These are phyloP conservation scores for Mycocentrospora acerina DNA, from an alignment of 2,329 filamentous ascomycete species.

Conservation along the genomic window DNA sequence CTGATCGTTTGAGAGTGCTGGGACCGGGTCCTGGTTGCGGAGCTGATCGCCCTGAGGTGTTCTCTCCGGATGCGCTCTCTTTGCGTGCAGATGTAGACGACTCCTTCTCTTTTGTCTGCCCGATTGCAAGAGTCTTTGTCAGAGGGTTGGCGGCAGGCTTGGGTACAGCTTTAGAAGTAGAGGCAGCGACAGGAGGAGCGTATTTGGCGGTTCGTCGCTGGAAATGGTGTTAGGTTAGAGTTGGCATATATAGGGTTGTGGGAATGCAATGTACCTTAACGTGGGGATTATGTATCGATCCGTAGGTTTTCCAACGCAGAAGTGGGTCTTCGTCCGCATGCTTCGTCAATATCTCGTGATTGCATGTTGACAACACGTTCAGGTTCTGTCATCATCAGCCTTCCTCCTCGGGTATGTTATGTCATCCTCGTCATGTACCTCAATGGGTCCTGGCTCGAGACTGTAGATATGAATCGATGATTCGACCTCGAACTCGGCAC, in stretches of 20 bases:
- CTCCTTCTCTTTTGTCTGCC: slow-evolving; percentile 25
- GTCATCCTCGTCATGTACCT: slow-evolving; percentile 49
- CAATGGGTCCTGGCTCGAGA: slow-evolving; percentile 68
- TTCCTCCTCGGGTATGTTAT: slow-evolving; percentile 39
- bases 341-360: slow-evolving; percentile 61
- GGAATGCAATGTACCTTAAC: slow-evolving; percentile 52
- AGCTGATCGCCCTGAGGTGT: slow-evolving; percentile 37
- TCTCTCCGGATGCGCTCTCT: slow-evolving; percentile 35
- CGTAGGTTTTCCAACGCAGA: slow-evolving; percentile 63
- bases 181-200: slow-evolving; percentile 36
- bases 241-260: not conserved
- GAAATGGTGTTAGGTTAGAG: slow-evolving; percentile 13
- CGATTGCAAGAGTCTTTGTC: slow-evolving; percentile 18
- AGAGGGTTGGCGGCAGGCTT: slow-evolving; percentile 19
- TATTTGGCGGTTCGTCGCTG: slow-evolving; percentile 49
- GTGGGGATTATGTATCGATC: slow-evolving; percentile 72
- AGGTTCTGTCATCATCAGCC: slow-evolving; percentile 55
- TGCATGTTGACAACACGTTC: slow-evolving; percentile 69
- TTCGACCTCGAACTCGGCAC: slow-evolving; percentile 70
- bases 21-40: slow-evolving; percentile 26
- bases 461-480: slow-evolving; percentile 86
- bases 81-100: slow-evolving; percentile 14
- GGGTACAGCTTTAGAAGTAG: slow-evolving; percentile 14
- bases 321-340: slow-evolving; percentile 61
- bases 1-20: slow-evolving; percentile 33